These are phyloP conservation scores for Xylaria longipes DNA, from an alignment of 495 filamentous ascomycete genomes.

Conservation along the genomic window DNA sequence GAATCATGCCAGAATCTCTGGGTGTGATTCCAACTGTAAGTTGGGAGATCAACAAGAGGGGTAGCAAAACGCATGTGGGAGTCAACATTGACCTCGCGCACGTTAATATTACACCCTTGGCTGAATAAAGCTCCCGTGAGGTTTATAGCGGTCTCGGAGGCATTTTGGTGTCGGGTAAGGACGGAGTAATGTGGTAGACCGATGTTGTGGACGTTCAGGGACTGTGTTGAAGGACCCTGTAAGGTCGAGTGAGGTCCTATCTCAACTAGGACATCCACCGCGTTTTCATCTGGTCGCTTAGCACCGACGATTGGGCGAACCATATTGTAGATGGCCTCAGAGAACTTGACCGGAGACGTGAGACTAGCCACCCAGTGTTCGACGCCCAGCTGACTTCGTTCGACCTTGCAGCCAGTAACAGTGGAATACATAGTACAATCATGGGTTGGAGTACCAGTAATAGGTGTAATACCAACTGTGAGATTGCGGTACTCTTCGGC, in stretches of 20 bases:
- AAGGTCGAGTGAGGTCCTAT: constrained; percentile 53
- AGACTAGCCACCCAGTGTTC: constrained; percentile 55
- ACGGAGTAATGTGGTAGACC: constrained; percentile 36
- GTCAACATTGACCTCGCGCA: neutral
- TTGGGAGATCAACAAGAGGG: neutral
- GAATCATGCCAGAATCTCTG: neutral
- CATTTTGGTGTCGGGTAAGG: neutral
- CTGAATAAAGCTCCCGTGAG: neutral
- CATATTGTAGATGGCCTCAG: constrained; percentile 46
- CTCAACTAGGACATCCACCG: constrained; percentile 45
- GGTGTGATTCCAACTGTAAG: neutral
- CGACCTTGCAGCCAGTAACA: constrained; percentile 36
- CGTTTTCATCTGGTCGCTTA: constrained; percentile 12
- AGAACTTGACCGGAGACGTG: constrained; percentile 51
- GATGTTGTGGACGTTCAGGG: constrained; percentile 38
- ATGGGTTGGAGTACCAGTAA: neutral
- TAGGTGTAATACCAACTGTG: neutral
- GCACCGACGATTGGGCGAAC: constrained; percentile 1
- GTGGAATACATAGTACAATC: constrained; percentile 35
- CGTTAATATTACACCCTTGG: neutral
- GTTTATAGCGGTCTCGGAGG: neutral
- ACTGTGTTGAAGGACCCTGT: constrained; percentile 60
- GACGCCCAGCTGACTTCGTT: constrained; percentile 26
- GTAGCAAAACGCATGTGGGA: neutral
- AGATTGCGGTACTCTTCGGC: constrained; percentile 43